A percentile compares a stretch with the other conserved stretches of the same genome.
phyloP scores from a whole-genome alignment of 306 rosid species.

The Boehmeria nivea region DNA sequence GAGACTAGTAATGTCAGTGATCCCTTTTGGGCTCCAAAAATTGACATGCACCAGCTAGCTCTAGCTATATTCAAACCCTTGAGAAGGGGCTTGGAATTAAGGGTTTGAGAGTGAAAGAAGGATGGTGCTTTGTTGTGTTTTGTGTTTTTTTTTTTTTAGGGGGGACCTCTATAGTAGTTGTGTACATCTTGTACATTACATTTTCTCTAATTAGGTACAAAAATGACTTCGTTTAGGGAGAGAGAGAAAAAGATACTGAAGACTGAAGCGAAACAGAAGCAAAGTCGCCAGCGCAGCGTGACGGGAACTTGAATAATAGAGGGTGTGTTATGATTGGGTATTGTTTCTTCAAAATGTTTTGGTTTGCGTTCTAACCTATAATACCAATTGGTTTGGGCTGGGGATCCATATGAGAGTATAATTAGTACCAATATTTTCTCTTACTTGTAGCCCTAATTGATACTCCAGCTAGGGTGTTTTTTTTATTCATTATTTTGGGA shows the following conservation, averaged over 20 bases:
- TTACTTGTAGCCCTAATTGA: not conserved
- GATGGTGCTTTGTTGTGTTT: conserved; percentile 6
- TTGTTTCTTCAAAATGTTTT: conserved; percentile 9
- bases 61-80: not conserved
- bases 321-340: not conserved
- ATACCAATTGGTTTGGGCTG: not conserved
- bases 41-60: conserved; percentile 11
- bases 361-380: not conserved
- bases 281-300: not conserved
- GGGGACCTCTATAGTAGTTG: conserved; percentile 31
- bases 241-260: conserved; percentile 5
- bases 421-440: not conserved
- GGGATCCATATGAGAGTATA: not conserved
- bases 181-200: conserved; percentile 42
- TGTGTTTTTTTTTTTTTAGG: conserved; percentile 17
- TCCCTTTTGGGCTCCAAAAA: conserved; percentile 24
- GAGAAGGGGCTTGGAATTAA: not conserved
- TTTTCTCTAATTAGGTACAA: conserved; percentile 43
- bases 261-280: conserved; percentile 10
- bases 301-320: not conserved
- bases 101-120: conserved; percentile 30
- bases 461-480: no score
- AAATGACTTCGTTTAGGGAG: conserved; percentile 30
- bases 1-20: conserved; percentile 8
- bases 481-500: no score